Conservation (phyloP, 208 protist species). For the Sergeia podlipaevii region DNA sequence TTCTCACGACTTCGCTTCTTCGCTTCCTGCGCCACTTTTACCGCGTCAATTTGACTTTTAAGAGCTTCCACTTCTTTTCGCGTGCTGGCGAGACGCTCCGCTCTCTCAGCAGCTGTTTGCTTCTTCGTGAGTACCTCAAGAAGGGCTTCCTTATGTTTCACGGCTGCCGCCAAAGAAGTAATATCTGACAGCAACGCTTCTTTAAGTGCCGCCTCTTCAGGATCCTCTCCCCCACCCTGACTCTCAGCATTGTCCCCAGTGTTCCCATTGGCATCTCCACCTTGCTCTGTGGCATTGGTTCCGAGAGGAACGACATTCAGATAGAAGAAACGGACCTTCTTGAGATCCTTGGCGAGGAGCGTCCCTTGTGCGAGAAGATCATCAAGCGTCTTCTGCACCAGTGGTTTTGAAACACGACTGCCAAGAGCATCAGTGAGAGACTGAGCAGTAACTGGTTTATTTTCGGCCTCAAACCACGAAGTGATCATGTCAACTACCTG, state of each 20-base stretch:
- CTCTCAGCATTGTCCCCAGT: neutral
- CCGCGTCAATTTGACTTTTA: neutral
- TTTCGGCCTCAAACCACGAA: constrained; percentile 83
- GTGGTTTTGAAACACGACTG: constrained; percentile 69
- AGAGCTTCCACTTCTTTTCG: neutral
- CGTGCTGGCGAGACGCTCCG: neutral
- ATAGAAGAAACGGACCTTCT: constrained; percentile 79
- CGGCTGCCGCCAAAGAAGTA: neutral
- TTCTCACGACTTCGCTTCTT: neutral
- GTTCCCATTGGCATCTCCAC: constrained; percentile 1
- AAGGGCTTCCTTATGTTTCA: constrained; percentile 1
- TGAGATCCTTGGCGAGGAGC: constrained; percentile 75
- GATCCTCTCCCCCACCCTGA: neutral
- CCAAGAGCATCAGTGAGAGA: constrained; percentile 82
- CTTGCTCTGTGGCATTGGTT: neutral
- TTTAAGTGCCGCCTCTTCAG: constrained; percentile 1
- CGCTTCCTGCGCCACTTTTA: neutral
- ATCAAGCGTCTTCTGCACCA: constrained; percentile 70
- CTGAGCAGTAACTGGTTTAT: constrained; percentile 77
- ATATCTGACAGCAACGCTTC: neutral
- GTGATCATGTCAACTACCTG: constrained; percentile 36
- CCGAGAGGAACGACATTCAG: constrained; percentile 7
- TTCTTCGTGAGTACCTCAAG: constrained; percentile 5
- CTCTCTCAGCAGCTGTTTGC: constrained; percentile 1
- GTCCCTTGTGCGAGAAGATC: constrained; percentile 35